Evolutionary conservation across 2,329 filamentous ascomycete species (phyloP), one percentile per base, ranked within the genome.

Genomic region (Neofusicoccum ribis): DNA sequence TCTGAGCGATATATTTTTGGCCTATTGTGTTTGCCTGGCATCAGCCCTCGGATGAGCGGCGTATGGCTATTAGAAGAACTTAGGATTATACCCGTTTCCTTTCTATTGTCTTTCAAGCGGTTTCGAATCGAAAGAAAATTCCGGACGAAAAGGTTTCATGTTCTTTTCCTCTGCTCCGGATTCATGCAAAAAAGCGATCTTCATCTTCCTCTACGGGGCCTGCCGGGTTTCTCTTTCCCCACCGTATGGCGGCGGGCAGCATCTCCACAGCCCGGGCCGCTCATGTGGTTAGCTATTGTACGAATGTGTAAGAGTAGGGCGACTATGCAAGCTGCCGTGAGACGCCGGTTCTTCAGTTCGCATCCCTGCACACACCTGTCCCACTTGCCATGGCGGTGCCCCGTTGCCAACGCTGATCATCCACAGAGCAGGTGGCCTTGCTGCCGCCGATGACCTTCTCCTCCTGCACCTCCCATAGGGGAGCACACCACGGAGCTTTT

Each of bases 71-170:
- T 60, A 60, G 56, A 60, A 46, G 43, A 60, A 60, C 56, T 60
- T 60, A 60, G 56, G 56, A 60, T 60, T 60, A 60, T 60, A 60
- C 56, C 56, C 56, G 56, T 60, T 60, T 60, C 56, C 31, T 60
- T 59, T 59, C 47, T 27, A 12, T 44, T 60, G 14, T 47, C 50
- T 52, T 52, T 37, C 31, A 47, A 43, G 56, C 56, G 56, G 56
- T 47, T 49, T 47, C 54, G 23, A 60, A 60, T 49, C 41, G 34
- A 60, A 47, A 60, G 56, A 47, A 58, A 60, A 60, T 60, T 49
- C n/a, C 15, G 43, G 56, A 37, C 41, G 34, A n/a, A 36, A 60
- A 37, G 23, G n/a, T 15, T 46, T 47, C 36, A 14, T 46, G 39
- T 2, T 39, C 17, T 15, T 43, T n/a, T 37, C 34, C 23, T 52